A percentile compares a stretch with the other conserved stretches of the same genome.
Conservation (phyloP, 345 rosid species). For the Eutrema japonicum region DNA sequence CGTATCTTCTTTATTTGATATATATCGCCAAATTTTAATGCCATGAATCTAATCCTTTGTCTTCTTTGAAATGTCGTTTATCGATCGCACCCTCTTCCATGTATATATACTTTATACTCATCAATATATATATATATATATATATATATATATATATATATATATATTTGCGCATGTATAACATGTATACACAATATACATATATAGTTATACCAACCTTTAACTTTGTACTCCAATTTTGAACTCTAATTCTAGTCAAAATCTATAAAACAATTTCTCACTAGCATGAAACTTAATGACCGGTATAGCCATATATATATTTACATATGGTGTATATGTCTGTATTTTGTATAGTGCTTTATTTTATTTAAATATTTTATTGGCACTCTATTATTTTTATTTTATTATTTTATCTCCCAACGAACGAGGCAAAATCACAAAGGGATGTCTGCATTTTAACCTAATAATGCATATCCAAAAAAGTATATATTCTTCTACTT, state of each 20-base stretch:
- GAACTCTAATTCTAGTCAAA: slow-evolving; percentile 1
- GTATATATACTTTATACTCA: slow-evolving; percentile 3
- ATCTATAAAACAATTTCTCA: slow-evolving; percentile 4
- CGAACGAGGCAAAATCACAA: slow-evolving; percentile 32
- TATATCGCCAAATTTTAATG: slow-evolving; percentile 20
- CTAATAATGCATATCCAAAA: slow-evolving; percentile 38
- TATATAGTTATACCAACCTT: background rate
- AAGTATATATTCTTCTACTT: slow-evolving; percentile 46
- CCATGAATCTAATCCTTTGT: slow-evolving; percentile 42
- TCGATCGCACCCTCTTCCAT: slow-evolving; percentile 32
- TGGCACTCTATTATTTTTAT: background rate
- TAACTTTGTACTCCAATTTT: background rate
- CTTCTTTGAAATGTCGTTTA: slow-evolving; percentile 49
- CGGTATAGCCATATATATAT: background rate
- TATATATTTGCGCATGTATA: slow-evolving; percentile 5
- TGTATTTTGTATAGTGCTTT: background rate
- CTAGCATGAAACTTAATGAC: slow-evolving; percentile 1
- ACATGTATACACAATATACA: slow-evolving; percentile 8
- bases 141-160: background rate
- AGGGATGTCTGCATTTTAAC: slow-evolving; percentile 32
- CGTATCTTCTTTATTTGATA: slow-evolving; percentile 31
- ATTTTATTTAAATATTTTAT: background rate
- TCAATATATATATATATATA: background rate
- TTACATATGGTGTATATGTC: background rate
- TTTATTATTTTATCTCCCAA: slow-evolving; percentile 15